Base-by-base conservation (phyloP, 257 asterid genomes). In the Ajuga chamaepitys region DNA sequence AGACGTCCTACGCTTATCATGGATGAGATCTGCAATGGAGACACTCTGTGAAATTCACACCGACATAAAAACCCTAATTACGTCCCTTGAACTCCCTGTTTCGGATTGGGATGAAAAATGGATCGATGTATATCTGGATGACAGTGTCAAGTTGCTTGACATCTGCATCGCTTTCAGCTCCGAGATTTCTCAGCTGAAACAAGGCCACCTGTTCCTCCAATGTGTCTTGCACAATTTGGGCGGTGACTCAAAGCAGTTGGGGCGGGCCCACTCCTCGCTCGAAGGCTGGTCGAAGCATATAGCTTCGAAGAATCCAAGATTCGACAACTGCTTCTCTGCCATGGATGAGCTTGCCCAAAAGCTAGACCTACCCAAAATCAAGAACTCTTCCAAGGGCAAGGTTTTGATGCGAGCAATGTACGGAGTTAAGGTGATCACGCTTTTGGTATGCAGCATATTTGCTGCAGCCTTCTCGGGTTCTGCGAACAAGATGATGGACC, bases 31-130 rank as follows among this genome's bases (percentile, higher is more conserved):
- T 24, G 88, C 92, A 14, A 70, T 87, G 74, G 86, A 78, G 35
- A 61, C 87, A 4, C 92, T 91, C 9, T 86, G 86, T 76, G 84
- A 68, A 59, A 81, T 86, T 64, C 98, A 91, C 67, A 65, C 80
- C 0, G 95, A 88, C 66, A 83, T 83, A 14, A 91, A 86, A 75
- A 67, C 62, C n/a, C 79, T 88, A 35, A 86, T 91, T 42, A 77
- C 85, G 0, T 81, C 82, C 35, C 96, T 88, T 64, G 95, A 86
- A 62, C 84, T 88, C 71, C 96, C 95, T 5, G 78, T 85, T 32
- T 62, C 68, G 32, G 92, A 86, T 67, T 91, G 98, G 98, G 95
- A 91, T 50, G 95, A 83, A 62, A 88, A 86, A 66, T 91, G 98
- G 95, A 71, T 91, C 41, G 95, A 85, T 69, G 88, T 84, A 1